Evolutionary conservation across 1,139 yeast species (phyloP).

Genomic region (Kodamaea derodonti): DNA sequence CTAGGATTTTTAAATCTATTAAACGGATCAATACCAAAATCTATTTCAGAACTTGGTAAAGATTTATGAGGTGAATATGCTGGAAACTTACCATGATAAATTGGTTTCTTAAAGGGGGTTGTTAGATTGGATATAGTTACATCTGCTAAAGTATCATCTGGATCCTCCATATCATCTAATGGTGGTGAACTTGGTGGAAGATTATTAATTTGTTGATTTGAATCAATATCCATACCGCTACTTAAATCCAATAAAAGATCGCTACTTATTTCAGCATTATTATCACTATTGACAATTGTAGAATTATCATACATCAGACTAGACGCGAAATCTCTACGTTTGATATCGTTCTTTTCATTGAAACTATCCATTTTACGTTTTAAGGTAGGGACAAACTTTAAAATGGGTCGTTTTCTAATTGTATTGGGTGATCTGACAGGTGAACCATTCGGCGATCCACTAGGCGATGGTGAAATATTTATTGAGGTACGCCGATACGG

Average conservation of each 20-base stretch:
- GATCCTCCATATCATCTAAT: slow-evolving; percentile 14
- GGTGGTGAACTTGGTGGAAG: slow-evolving; percentile 10
- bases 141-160: slow-evolving; percentile 9
- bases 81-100: slow-evolving; percentile 6
- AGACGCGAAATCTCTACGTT: slow-evolving; percentile 21
- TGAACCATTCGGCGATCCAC: too few species aligned
- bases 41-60: slow-evolving; percentile 36
- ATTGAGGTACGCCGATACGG: too few species aligned
- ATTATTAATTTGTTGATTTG: neutral
- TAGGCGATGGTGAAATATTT: neutral
- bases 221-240: slow-evolving; percentile 5
- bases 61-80: slow-evolving; percentile 9
- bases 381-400: slow-evolving; percentile 28
- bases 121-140: slow-evolving; percentile 2
- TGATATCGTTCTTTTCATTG: slow-evolving; percentile 43
- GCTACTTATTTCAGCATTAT: slow-evolving; percentile 10
- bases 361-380: slow-evolving; percentile 45
- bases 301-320: slow-evolving; percentile 3
- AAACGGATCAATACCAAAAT: slow-evolving; percentile 45
- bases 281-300: slow-evolving; percentile 7
- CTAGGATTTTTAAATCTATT: slow-evolving; percentile 35
- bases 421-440: too few species aligned
- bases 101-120: slow-evolving; percentile 7
- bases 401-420: slow-evolving; percentile 6
- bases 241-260: slow-evolving; percentile 8